A percentile compares a stretch with the other conserved stretches of the same genome.
Evolutionary conservation across 2,329 filamentous ascomycete species (phyloP).

Genomic region (Shiraia bambusicola): DNA sequence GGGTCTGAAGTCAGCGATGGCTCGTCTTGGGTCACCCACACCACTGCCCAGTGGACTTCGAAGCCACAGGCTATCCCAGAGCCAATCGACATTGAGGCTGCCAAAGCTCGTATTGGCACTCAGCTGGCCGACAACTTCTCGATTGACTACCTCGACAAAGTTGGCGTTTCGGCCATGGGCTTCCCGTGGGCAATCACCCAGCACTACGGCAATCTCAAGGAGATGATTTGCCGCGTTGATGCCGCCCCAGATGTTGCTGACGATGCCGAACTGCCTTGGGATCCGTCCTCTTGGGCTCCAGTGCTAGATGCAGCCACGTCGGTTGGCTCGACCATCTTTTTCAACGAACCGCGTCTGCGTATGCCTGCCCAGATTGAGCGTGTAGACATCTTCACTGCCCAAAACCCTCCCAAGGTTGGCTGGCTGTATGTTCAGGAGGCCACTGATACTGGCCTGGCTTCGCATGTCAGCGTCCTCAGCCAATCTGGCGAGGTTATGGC

Average conservation of each 20-base stretch:
- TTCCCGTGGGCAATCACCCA: slow-evolving; percentile 47
- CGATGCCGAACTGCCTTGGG: slow-evolving; percentile 23
- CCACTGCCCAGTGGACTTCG: slow-evolving; percentile 4
- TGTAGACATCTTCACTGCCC: slow-evolving; percentile 20
- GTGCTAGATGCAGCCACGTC: slow-evolving; percentile 48
- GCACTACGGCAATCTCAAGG: slow-evolving; percentile 40
- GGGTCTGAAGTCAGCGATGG: slow-evolving; percentile 3
- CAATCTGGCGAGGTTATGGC: slow-evolving; percentile 15
- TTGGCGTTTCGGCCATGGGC: slow-evolving; percentile 45
- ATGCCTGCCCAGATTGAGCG: slow-evolving; percentile 38
- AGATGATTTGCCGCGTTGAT: slow-evolving; percentile 46
- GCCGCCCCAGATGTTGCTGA: slow-evolving; percentile 18
- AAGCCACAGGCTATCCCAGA: slow-evolving; percentile 2
- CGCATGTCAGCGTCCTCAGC: slow-evolving; percentile 8
- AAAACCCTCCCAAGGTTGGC: slow-evolving; percentile 34
- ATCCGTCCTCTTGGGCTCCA: slow-evolving; percentile 41
- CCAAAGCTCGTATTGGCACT: slow-evolving; percentile 28
- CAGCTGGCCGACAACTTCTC: slow-evolving; percentile 35
- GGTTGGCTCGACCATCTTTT: slow-evolving; percentile 46
- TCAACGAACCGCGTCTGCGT: slow-evolving; percentile 38
- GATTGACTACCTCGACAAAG: slow-evolving; percentile 42
- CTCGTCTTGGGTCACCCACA: slow-evolving; percentile 10
- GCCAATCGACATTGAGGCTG: slow-evolving; percentile 23
- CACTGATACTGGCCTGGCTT: slow-evolving; percentile 4
- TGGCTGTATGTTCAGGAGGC: slow-evolving; percentile 38